phyloP scores from a whole-genome alignment of 2,329 filamentous ascomycete genomes.

The Fusarium sp. region DNA sequence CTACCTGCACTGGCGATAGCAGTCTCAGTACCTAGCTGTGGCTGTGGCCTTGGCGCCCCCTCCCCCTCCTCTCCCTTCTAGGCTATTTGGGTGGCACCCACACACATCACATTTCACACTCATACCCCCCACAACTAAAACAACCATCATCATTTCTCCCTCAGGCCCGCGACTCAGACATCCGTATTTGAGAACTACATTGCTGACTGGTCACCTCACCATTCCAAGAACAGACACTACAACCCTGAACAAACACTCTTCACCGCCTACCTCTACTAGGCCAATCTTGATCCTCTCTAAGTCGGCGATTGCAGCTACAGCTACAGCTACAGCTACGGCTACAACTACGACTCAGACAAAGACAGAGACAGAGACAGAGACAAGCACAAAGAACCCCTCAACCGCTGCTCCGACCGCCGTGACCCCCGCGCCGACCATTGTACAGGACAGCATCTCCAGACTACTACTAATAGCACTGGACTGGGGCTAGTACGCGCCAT shows the following conservation, averaged over 20 bases:
- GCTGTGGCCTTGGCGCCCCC: neutral
- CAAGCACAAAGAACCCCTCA: conserved; percentile 20
- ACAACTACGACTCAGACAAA: conserved; percentile 28
- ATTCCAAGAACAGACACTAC: conserved; percentile 50
- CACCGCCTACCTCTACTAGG: conserved; percentile 43
- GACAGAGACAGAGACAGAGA: conserved; percentile 2
- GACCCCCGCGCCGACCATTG: conserved; percentile 27
- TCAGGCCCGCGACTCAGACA: conserved; percentile 40
- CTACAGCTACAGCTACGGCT: conserved; percentile 15
- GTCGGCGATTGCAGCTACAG: conserved; percentile 21
- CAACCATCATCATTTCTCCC: conserved; percentile 36
- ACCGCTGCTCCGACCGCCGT: conserved; percentile 31
- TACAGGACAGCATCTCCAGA: conserved; percentile 36
- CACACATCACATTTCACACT: conserved; percentile 31
- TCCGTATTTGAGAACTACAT: conserved; percentile 36
- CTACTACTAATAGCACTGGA: conserved; percentile 39
- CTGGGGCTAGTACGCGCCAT: conserved; percentile 38
- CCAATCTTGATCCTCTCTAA: conserved; percentile 11
- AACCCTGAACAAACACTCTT: conserved; percentile 40
- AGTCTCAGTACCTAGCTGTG: conserved; percentile 7
- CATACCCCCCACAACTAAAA: conserved; percentile 28
- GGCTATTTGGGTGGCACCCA: conserved; percentile 31
- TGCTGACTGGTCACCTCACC: conserved; percentile 48
- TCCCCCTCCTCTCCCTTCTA: conserved; percentile 19
- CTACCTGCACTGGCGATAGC: no score